A percentile compares a stretch with the other conserved stretches of the same genome.
phyloP scores from a whole-genome alignment of 1,284 basidiomycete genomes.

The Trametes versicolor region DNA sequence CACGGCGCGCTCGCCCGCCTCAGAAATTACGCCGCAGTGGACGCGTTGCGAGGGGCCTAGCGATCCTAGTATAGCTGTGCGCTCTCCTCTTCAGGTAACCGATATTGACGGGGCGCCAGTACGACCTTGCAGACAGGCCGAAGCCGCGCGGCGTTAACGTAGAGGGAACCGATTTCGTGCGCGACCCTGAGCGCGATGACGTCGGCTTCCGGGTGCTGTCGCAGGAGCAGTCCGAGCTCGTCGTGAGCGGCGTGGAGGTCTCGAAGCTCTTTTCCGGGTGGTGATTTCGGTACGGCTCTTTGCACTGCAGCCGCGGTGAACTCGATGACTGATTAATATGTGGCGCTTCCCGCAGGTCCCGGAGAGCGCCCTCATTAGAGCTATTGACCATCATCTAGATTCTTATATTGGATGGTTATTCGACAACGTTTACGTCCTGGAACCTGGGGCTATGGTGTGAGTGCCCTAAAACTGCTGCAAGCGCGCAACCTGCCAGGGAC shows the following conservation, averaged over 20 bases:
- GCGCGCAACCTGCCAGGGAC: too few species aligned
- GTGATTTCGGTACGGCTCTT: slow-evolving; percentile 21
- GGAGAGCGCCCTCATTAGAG: not conserved
- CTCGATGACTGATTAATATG: not conserved
- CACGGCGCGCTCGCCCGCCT: too few species aligned
- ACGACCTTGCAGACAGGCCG: slow-evolving; percentile 26
- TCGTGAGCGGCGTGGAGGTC: slow-evolving; percentile 33
- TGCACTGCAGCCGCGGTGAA: not conserved
- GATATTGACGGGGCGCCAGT: slow-evolving; percentile 25
- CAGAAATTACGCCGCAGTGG: too few species aligned
- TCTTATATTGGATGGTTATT: too few species aligned
- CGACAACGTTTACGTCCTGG: too few species aligned
- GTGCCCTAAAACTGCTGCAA: too few species aligned
- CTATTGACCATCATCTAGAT: too few species aligned
- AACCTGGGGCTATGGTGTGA: too few species aligned
- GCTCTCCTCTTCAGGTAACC: not conserved
- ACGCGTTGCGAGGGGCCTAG: too few species aligned
- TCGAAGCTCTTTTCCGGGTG: slow-evolving; percentile 41
- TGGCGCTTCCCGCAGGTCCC: not conserved
- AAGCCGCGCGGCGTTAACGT: slow-evolving; percentile 21
- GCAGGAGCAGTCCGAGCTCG: slow-evolving; percentile 27
- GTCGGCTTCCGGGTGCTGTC: slow-evolving; percentile 36
- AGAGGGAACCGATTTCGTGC: slow-evolving; percentile 26
- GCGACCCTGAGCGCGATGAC: slow-evolving; percentile 34
- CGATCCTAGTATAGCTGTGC: too few species aligned